A percentile compares a stretch with the other conserved stretches of the same genome.
Conservation (phyloP, 1,284 basidiomycete species). For the Albatrellus sp. region DNA sequence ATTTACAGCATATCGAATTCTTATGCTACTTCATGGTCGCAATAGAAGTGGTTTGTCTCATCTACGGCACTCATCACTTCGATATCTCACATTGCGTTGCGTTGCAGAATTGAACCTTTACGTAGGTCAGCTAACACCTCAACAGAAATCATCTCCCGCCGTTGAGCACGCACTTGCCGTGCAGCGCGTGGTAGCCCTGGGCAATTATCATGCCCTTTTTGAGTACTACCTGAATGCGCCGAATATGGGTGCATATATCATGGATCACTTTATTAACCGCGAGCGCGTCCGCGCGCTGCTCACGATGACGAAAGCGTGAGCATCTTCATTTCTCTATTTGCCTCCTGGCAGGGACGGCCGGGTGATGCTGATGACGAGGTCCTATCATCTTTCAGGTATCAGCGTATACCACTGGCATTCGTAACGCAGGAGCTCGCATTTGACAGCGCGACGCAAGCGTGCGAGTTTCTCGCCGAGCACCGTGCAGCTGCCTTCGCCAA, state of each 20-base stretch:
- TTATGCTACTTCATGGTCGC: conserved; percentile 89
- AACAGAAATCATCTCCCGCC: conserved; percentile 70
- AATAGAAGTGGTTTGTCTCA: conserved; percentile 75
- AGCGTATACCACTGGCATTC: conserved; percentile 65
- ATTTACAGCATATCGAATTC: conserved; percentile 94
- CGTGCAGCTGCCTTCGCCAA: conserved; percentile 61
- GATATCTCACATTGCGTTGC: conserved; percentile 2
- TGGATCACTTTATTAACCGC: conserved; percentile 96
- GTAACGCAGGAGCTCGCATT: conserved; percentile 79
- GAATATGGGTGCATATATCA: conserved; percentile 97
- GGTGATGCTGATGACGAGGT: neutral
- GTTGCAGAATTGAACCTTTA: conserved; percentile 82
- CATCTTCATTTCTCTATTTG: conserved; percentile 12
- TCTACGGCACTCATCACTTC: conserved; percentile 4
- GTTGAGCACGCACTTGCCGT: conserved; percentile 87
- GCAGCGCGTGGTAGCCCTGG: conserved; percentile 79
- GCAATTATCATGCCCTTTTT: conserved; percentile 92
- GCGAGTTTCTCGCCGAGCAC: conserved; percentile 65
- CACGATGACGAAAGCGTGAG: conserved; percentile 87
- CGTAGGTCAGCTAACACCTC: conserved; percentile 88
- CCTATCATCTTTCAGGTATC: conserved; percentile 44
- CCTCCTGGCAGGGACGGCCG: conserved; percentile 1
- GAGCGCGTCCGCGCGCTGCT: conserved; percentile 83
- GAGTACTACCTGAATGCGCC: conserved; percentile 76
- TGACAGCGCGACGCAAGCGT: conserved; percentile 50